Evolutionary conservation across 202 grass and related monocot genomes (phyloP).

Genomic region (Dendrocalamus latiflorus): DNA sequence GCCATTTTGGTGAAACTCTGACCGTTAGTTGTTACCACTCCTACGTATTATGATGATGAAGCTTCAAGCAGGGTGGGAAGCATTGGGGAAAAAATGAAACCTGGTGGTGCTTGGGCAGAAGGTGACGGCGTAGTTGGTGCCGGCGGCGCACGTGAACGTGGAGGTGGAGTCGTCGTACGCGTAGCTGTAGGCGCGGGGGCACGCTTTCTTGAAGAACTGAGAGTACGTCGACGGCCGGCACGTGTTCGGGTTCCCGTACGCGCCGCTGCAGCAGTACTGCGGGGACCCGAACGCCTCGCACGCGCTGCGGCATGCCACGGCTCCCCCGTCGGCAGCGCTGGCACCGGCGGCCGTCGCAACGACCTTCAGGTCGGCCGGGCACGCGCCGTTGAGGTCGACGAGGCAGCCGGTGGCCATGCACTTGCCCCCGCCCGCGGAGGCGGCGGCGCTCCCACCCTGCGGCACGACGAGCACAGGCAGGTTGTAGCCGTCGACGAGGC

Average conservation of each 20-base stretch:
- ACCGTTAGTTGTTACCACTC: background rate
- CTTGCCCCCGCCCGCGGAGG: conserved; percentile 27
- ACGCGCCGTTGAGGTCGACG: conserved; percentile 67
- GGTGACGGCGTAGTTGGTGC: conserved; percentile 69
- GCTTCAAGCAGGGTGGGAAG: background rate
- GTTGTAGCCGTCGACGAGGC: conserved; percentile 89
- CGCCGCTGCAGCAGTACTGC: conserved; percentile 77
- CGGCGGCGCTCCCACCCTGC: conserved; percentile 15
- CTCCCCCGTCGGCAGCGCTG: background rate
- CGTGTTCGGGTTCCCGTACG: conserved; percentile 63
- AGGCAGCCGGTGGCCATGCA: conserved; percentile 79
- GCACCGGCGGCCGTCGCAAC: conserved; percentile 6
- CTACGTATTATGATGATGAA: background rate
- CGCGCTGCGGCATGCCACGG: conserved; percentile 77
- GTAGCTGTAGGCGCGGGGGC: conserved; percentile 85
- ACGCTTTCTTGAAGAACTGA: conserved; percentile 79
- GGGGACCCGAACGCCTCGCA: conserved; percentile 80
- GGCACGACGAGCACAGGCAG: conserved; percentile 63
- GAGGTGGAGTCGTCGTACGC: conserved; percentile 88
- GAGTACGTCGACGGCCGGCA: conserved; percentile 76
- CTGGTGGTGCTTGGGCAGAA: conserved; percentile 81
- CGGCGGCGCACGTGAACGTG: conserved; percentile 77
- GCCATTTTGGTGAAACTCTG: background rate
- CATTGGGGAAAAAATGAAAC: background rate
- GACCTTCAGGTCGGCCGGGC: conserved; percentile 66